Percentiles rank a stretch among this genome's conserved stretches.
Conservation (phyloP, 2,329 filamentous ascomycete genomes). For the Phyllachora maydis region DNA sequence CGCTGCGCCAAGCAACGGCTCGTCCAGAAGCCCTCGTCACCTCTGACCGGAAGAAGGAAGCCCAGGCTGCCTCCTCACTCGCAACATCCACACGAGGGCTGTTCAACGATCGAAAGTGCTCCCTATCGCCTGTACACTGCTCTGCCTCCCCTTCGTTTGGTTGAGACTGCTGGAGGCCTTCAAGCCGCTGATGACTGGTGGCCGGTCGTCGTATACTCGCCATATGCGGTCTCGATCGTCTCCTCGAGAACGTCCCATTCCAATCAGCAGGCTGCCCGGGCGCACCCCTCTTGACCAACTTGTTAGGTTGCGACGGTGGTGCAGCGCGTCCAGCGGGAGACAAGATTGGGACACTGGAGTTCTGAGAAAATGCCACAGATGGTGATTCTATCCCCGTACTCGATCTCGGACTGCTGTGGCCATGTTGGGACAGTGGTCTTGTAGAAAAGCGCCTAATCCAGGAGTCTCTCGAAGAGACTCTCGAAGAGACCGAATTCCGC, state of each 20-base stretch:
- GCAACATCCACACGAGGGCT: background rate
- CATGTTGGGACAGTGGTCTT: constrained; percentile 42
- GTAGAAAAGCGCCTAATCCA: constrained; percentile 56
- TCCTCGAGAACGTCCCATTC: constrained; percentile 17
- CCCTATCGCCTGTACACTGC: constrained; percentile 3
- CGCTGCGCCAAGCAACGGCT: constrained; percentile 2
- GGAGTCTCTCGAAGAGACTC: constrained; percentile 45
- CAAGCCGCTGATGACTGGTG: constrained; percentile 60
- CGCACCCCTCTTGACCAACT: constrained; percentile 54
- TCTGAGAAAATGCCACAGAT: constrained; percentile 43
- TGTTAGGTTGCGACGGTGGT: constrained; percentile 41
- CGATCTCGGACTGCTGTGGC: constrained; percentile 40
- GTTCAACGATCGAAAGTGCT: background rate
- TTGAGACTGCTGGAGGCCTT: constrained; percentile 38
- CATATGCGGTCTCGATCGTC: constrained; percentile 36
- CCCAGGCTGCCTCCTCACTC: constrained; percentile 15
- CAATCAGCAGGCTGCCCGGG: constrained; percentile 22
- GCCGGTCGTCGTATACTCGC: constrained; percentile 51
- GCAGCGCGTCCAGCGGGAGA: constrained; percentile 15
- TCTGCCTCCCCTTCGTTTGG: no score
- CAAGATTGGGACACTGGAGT: constrained; percentile 44
- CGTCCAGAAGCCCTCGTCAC: constrained; percentile 10
- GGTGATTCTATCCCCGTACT: constrained; percentile 45
- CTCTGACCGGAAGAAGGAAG: constrained; percentile 34
- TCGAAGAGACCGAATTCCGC: constrained; percentile 38